phyloP scores from a whole-genome alignment of 164 flowering plant species.

The Berberis thunbergii region DNA sequence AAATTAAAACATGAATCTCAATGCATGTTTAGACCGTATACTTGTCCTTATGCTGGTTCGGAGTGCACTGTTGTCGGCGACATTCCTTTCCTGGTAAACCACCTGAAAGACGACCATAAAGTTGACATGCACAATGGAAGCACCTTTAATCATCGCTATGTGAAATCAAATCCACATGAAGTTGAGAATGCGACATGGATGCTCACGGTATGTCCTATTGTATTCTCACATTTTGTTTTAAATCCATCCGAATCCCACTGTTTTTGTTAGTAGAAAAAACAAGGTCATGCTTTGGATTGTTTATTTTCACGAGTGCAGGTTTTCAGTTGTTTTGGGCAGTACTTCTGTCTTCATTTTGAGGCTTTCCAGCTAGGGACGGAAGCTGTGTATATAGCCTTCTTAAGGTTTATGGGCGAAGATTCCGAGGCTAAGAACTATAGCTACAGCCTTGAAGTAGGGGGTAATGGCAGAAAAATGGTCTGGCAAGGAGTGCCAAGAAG shows the following conservation, averaged over 20 bases:
- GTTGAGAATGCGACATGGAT: slow-evolving; percentile 97
- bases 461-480: slow-evolving; percentile 41
- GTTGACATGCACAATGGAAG: slow-evolving; percentile 93
- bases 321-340: slow-evolving; percentile 60
- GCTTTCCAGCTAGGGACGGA: slow-evolving; percentile 53
- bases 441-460: slow-evolving; percentile 57
- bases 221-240: background rate
- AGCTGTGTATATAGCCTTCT: slow-evolving; percentile 50
- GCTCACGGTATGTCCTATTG: slow-evolving; percentile 57
- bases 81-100: slow-evolving; percentile 70
- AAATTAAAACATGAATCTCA: slow-evolving; percentile 86
- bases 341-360: slow-evolving; percentile 59
- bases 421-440: slow-evolving; percentile 46
- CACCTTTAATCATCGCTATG: slow-evolving; percentile 94
- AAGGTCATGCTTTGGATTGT: background rate
- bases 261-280: background rate
- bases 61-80: slow-evolving; percentile 83
- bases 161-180: slow-evolving; percentile 88
- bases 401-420: slow-evolving; percentile 61
- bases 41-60: slow-evolving; percentile 94
- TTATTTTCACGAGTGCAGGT: slow-evolving; percentile 22
- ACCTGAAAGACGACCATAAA: slow-evolving; percentile 81
- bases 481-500: slow-evolving; percentile 64
- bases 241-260: background rate
- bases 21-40: slow-evolving; percentile 70